A percentile compares a stretch with the other conserved stretches of the same genome.
These are phyloP conservation scores for Penicillium hordei DNA, from an alignment of 2,329 filamentous ascomycete genomes.

Conservation along the genomic window DNA sequence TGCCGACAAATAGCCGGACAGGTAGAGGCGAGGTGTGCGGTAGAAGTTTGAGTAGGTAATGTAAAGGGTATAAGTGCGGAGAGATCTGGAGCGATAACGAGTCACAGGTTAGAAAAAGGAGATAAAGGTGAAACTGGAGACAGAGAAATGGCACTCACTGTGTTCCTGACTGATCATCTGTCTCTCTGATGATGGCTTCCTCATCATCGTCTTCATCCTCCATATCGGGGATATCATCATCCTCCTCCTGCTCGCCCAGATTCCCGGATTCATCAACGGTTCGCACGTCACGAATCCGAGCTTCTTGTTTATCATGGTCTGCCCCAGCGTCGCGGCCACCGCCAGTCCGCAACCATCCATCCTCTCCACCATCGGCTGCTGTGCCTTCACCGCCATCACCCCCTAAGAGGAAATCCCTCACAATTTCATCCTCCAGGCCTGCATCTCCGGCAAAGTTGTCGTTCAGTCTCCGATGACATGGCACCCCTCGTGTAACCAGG, in stretches of 20 bases:
- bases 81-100: slow-evolving; percentile 55
- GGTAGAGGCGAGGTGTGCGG: slow-evolving; percentile 89
- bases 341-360: slow-evolving; percentile 90
- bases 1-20: slow-evolving; percentile 80
- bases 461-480: slow-evolving; percentile 85
- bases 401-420: slow-evolving; percentile 69
- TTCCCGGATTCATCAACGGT: slow-evolving; percentile 89
- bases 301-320: slow-evolving; percentile 64
- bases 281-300: slow-evolving; percentile 75
- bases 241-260: slow-evolving; percentile 65
- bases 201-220: slow-evolving; percentile 93
- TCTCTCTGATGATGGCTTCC: slow-evolving; percentile 89
- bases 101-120: slow-evolving; percentile 11
- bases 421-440: slow-evolving; percentile 80
- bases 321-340: slow-evolving; percentile 58
- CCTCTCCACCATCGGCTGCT: slow-evolving; percentile 76
- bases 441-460: slow-evolving; percentile 90
- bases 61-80: slow-evolving; percentile 95
- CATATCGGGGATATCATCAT: slow-evolving; percentile 93
- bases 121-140: neutral
- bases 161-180: slow-evolving; percentile 50
- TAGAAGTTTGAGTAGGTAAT: slow-evolving; percentile 98
- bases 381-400: slow-evolving; percentile 49
- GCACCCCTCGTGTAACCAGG: slow-evolving; percentile 89
- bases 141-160: slow-evolving; percentile 48